These are phyloP conservation scores for Boletus reticuloceps DNA, from an alignment of 768 basidiomycete genomes.

Conservation along the genomic window DNA sequence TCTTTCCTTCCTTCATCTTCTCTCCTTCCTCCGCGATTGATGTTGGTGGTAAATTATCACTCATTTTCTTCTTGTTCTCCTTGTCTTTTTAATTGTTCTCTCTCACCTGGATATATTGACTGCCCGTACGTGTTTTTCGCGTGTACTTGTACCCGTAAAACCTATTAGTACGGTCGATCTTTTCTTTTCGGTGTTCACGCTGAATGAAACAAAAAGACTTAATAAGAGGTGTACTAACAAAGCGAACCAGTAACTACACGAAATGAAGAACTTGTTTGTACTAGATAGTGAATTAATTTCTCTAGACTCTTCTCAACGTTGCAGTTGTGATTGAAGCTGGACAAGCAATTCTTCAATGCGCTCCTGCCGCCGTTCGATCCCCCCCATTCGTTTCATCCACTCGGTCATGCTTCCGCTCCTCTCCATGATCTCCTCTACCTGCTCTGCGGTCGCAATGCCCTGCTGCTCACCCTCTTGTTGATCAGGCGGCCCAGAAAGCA, in stretches of 20 bases:
- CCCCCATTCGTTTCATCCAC: slow-evolving; percentile 35
- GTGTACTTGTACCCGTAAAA: slow-evolving; percentile 18
- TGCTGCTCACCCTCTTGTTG: slow-evolving; percentile 2
- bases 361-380: slow-evolving; percentile 44
- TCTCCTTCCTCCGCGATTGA: background rate
- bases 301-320: slow-evolving; percentile 1
- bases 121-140: background rate
- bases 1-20: background rate
- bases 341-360: slow-evolving; percentile 48
- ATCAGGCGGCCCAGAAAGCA: slow-evolving; percentile 30
- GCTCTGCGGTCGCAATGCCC: slow-evolving; percentile 22
- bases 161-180: slow-evolving; percentile 1
- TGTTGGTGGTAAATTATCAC: slow-evolving; percentile 27
- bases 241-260: background rate
- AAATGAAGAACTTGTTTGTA: background rate
- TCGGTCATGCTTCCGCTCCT: slow-evolving; percentile 25
- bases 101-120: slow-evolving; percentile 9
- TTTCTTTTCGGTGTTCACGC: background rate
- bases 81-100: background rate
- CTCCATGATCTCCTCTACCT: slow-evolving; percentile 27
- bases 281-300: background rate
- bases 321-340: slow-evolving; percentile 25
- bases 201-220: background rate
- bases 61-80: slow-evolving; percentile 9
- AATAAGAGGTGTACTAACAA: background rate